phyloP scores from a whole-genome alignment of 441 rosid species.

The Euphorbia schlechtendalii region DNA sequence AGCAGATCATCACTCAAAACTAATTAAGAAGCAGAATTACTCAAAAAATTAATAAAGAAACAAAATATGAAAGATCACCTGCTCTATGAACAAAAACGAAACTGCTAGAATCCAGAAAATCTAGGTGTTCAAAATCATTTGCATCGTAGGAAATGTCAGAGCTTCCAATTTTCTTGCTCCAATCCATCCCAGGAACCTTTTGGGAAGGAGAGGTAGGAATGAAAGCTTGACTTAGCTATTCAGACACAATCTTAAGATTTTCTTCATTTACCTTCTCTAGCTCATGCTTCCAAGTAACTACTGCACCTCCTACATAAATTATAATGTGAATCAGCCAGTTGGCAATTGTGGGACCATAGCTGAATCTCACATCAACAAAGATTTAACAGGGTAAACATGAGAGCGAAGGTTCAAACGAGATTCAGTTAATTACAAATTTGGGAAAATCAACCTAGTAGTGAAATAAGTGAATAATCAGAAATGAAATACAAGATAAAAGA shows the following conservation, averaged over 20 bases:
- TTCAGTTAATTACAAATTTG: neutral
- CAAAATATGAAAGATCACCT: constrained; percentile 37
- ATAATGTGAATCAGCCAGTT: neutral
- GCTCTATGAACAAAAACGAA: constrained; percentile 92
- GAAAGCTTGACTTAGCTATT: constrained; percentile 68
- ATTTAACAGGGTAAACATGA: neutral
- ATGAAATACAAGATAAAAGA: too few relatives aligned
- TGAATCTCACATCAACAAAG: neutral
- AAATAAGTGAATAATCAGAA: too few relatives aligned
- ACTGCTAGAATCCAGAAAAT: constrained; percentile 32
- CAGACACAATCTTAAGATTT: constrained; percentile 49
- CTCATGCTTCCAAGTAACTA: constrained; percentile 81
- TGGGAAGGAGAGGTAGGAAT: constrained; percentile 28
- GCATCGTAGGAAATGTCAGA: constrained; percentile 39
- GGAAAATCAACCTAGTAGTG: neutral
- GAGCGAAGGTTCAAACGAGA: constrained; percentile 2
- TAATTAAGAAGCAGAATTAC: too few relatives aligned
- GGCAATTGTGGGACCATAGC: neutral
- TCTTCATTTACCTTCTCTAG: constrained; percentile 70
- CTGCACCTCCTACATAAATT: constrained; percentile 68
- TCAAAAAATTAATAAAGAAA: too few relatives aligned
- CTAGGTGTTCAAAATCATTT: constrained; percentile 33
- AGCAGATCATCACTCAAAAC: too few relatives aligned
- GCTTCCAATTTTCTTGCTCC: constrained; percentile 76
- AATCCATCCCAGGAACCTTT: constrained; percentile 64